Percentiles rank a stretch among this genome's conserved stretches.
phyloP scores from a whole-genome alignment of 2,329 filamentous ascomycete genomes.

The Volutella citrinella region DNA sequence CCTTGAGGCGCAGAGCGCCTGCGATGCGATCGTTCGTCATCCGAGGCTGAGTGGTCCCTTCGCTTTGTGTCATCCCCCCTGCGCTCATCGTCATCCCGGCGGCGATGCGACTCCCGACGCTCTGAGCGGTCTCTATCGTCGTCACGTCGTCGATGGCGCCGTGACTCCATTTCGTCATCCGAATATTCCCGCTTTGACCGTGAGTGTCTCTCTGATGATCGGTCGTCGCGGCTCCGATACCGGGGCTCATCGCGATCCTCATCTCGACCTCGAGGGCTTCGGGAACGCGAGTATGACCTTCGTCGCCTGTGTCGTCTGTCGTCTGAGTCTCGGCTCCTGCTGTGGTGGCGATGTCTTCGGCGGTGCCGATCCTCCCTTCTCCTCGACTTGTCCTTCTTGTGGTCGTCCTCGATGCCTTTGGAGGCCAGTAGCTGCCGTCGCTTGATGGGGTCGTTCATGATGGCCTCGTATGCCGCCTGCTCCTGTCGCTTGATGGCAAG shows the following conservation, averaged over 20 bases:
- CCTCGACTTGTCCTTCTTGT: slow-evolving; percentile 38
- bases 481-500: slow-evolving; percentile 92
- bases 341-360: slow-evolving; percentile 42
- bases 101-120: slow-evolving; percentile 9
- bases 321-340: slow-evolving; percentile 36
- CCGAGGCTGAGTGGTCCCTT: slow-evolving; percentile 22
- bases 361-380: slow-evolving; percentile 34
- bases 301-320: slow-evolving; percentile 40
- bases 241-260: slow-evolving; percentile 27
- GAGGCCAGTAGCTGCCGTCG: slow-evolving; percentile 64
- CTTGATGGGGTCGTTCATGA: slow-evolving; percentile 75
- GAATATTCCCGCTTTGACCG: slow-evolving; percentile 18
- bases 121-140: slow-evolving; percentile 13
- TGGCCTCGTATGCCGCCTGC: slow-evolving; percentile 72
- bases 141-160: slow-evolving; percentile 16
- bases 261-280: slow-evolving; percentile 37
- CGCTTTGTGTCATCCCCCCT: slow-evolving; percentile 30
- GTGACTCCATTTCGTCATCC: slow-evolving; percentile 13
- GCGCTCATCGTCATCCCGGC: slow-evolving; percentile 8
- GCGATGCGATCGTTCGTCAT: slow-evolving; percentile 30
- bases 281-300: slow-evolving; percentile 45
- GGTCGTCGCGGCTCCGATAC: slow-evolving; percentile 23
- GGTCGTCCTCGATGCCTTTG: slow-evolving; percentile 54
- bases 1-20: slow-evolving; percentile 15
- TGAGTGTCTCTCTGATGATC: slow-evolving; percentile 22